Conservation (phyloP, 768 basidiomycete genomes). For the Tulasnella sp. region DNA sequence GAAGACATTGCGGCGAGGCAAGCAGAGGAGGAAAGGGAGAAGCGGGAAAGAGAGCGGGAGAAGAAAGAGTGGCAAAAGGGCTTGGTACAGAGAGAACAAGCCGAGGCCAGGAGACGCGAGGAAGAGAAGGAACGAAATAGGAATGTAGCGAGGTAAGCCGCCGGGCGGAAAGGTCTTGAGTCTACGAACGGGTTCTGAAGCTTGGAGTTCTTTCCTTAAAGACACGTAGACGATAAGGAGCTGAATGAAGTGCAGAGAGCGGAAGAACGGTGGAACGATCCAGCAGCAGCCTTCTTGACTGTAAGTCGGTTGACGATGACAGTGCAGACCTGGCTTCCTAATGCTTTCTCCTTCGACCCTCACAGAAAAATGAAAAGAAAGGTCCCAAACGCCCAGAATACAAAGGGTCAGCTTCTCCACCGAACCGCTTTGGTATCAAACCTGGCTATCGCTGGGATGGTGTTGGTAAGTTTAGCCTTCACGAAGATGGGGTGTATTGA, state of each 20-base stretch:
- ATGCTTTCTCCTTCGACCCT: background rate
- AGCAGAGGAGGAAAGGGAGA: slow-evolving; percentile 37
- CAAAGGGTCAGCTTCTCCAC: slow-evolving; percentile 78
- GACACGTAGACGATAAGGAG: slow-evolving; percentile 71
- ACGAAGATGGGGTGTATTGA: background rate
- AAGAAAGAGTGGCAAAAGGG: slow-evolving; percentile 99
- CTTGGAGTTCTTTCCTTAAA: slow-evolving; percentile 24
- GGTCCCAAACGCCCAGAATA: slow-evolving; percentile 82
- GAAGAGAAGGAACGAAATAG: slow-evolving; percentile 62
- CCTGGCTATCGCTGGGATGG: slow-evolving; percentile 99
- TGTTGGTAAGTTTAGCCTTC: slow-evolving; percentile 57
- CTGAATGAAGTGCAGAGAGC: slow-evolving; percentile 81
- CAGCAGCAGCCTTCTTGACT: slow-evolving; percentile 90
- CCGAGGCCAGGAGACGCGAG: slow-evolving; percentile 60
- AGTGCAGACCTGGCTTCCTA: background rate
- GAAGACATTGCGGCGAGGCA: slow-evolving; percentile 73
- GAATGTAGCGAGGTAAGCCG: slow-evolving; percentile 60
- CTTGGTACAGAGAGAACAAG: slow-evolving; percentile 78
- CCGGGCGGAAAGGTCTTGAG: background rate
- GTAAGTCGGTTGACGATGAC: slow-evolving; percentile 44
- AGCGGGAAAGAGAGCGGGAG: slow-evolving; percentile 78
- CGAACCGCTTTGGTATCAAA: slow-evolving; percentile 91
- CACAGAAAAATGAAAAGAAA: slow-evolving; percentile 67
- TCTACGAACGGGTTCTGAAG: background rate
- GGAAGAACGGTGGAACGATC: slow-evolving; percentile 91